These are phyloP conservation scores for Stemphylium vesicarium DNA, from an alignment of 2,329 filamentous ascomycete species.

Conservation along the genomic window DNA sequence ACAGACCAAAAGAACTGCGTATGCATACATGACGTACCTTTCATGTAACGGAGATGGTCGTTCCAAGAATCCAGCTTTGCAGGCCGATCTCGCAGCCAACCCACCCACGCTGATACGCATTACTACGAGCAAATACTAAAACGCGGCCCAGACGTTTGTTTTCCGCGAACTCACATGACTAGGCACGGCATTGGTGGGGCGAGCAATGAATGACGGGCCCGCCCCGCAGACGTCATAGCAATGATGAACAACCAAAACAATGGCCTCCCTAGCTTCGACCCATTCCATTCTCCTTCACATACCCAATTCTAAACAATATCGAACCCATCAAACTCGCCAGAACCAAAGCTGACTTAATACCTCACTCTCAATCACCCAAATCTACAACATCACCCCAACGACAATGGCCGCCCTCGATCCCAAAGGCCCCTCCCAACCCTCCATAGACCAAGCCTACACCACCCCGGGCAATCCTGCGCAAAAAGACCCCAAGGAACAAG, in stretches of 20 bases:
- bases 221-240: constrained; percentile 42
- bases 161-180: constrained; percentile 19
- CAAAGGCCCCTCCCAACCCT: constrained; percentile 53
- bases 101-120: constrained; percentile 7
- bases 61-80: not conserved
- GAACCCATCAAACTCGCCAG: not conserved
- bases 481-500: constrained; percentile 50
- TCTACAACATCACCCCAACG: constrained; percentile 4
- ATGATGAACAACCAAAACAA: constrained; percentile 10
- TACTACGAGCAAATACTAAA: constrained; percentile 16
- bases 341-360: not conserved
- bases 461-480: constrained; percentile 55
- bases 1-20: not conserved
- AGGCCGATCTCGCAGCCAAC: not conserved
- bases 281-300: constrained; percentile 8
- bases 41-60: not conserved
- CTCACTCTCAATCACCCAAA: not conserved
- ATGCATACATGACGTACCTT: not conserved
- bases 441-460: constrained; percentile 53
- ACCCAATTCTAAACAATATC: not conserved
- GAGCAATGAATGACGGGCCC: constrained; percentile 29
- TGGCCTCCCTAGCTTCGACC: not conserved
- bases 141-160: constrained; percentile 10
- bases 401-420: constrained; percentile 51
- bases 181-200: constrained; percentile 19